Percentiles rank a stretch among this genome's conserved stretches.
These are phyloP conservation scores for Dianthus caryophyllus DNA, from an alignment of 148 eudicot species.

Conservation along the genomic window DNA sequence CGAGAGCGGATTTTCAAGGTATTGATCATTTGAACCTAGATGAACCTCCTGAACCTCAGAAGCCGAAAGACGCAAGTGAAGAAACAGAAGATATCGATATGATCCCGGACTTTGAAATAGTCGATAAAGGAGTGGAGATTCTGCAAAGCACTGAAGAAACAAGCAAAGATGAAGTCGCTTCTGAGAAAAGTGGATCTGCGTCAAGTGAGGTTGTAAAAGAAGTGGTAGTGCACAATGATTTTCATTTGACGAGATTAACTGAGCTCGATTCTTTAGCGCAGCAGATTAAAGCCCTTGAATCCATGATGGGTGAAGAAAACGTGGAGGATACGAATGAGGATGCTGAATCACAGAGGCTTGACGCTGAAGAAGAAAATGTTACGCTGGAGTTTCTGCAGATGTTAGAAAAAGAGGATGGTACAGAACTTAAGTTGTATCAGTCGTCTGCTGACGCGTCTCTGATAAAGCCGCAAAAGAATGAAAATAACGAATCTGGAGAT, in stretches of 20 bases:
- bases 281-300: slow-evolving; percentile 90
- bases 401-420: slow-evolving; percentile 47
- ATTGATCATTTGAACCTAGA: slow-evolving; percentile 89
- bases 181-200: slow-evolving; percentile 38
- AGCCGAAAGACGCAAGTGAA: slow-evolving; percentile 37
- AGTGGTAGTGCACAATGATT: slow-evolving; percentile 70
- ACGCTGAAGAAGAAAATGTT: slow-evolving; percentile 81
- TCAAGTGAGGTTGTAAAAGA: slow-evolving; percentile 90
- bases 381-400: slow-evolving; percentile 84
- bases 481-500: slow-evolving; percentile 30
- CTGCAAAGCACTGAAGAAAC: slow-evolving; percentile 34
- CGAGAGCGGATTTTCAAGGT: slow-evolving; percentile 44
- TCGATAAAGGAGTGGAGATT: slow-evolving; percentile 83
- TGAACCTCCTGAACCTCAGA: slow-evolving; percentile 45
- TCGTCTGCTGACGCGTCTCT: slow-evolving; percentile 27
- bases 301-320: slow-evolving; percentile 62
- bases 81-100: slow-evolving; percentile 52
- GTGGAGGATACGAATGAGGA: slow-evolving; percentile 37
- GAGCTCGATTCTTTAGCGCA: slow-evolving; percentile 90
- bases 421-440: slow-evolving; percentile 18
- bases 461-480: slow-evolving; percentile 24
- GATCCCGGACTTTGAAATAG: slow-evolving; percentile 74
- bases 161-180: slow-evolving; percentile 29
- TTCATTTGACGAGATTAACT: slow-evolving; percentile 50
- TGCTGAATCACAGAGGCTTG: slow-evolving; percentile 51